phyloP scores from a whole-genome alignment of 306 rosid species.

The Glycine tomentella region DNA sequence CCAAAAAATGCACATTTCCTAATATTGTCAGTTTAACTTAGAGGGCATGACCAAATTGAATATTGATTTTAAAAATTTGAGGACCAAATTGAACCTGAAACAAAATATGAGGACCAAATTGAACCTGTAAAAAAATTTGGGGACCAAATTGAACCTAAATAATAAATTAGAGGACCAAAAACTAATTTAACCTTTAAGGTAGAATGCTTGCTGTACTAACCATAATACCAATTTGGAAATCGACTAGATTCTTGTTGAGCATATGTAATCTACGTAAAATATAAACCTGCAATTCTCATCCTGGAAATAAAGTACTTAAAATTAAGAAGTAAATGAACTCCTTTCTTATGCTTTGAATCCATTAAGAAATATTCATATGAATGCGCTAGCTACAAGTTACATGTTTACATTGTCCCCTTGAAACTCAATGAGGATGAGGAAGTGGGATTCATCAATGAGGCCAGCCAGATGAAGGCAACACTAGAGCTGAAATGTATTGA shows the following conservation, averaged over 20 bases:
- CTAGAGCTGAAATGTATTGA: slow-evolving; percentile 23
- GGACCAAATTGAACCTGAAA: no score
- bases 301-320: not conserved
- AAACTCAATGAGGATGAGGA: slow-evolving; percentile 25
- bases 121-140: no score
- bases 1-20: no score
- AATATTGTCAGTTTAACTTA: no score
- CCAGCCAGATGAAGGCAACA: slow-evolving; percentile 32
- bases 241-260: not conserved
- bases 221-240: not conserved
- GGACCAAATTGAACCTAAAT: no score
- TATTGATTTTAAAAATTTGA: no score
- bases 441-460: slow-evolving; percentile 25
- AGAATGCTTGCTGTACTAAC: not conserved
- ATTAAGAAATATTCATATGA: slow-evolving; percentile 33
- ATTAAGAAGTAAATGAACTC: not conserved
- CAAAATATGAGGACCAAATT: no score
- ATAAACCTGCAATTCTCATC: slow-evolving; percentile 14
- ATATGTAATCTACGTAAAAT: slow-evolving; percentile 11
- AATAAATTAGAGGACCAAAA: no score
- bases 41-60: no score
- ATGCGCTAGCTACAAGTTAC: slow-evolving; percentile 28
- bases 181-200: no score
- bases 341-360: slow-evolving; percentile 32
- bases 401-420: slow-evolving; percentile 33